Percentiles rank a stretch among this genome's conserved stretches.
Conservation (phyloP, 139 green algal species). For the Yamagishiella unicocca region DNA sequence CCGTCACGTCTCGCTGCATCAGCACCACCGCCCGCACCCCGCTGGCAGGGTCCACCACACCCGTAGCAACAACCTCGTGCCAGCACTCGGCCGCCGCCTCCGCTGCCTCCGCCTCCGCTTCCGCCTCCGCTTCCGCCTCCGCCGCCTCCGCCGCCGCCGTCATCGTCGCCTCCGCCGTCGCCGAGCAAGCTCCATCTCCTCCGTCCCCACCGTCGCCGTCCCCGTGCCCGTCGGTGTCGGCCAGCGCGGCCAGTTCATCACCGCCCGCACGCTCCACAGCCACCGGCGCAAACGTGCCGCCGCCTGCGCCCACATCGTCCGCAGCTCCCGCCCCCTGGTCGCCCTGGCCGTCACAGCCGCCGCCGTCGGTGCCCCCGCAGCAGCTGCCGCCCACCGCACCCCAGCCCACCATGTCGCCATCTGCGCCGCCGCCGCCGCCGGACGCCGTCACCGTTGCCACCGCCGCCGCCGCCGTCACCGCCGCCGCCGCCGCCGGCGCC, state of each 20-base stretch:
- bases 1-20: constrained; percentile 15
- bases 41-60: background rate
- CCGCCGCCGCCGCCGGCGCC: background rate
- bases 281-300: too few relatives aligned
- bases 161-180: background rate
- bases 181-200: too few relatives aligned
- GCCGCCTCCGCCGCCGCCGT: background rate
- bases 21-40: background rate
- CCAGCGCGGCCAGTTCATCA: background rate
- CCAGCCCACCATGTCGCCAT: background rate
- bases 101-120: background rate
- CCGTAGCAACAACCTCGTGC: constrained; percentile 9
- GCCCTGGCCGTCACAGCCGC: background rate
- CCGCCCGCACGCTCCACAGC: too few relatives aligned
- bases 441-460: background rate
- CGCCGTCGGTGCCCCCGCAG: background rate
- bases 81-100: constrained; percentile 1
- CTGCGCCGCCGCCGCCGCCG: background rate
- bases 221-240: background rate
- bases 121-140: background rate
- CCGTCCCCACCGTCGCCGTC: background rate
- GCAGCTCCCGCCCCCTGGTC: too few relatives aligned
- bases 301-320: too few relatives aligned
- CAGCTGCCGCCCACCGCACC: background rate
- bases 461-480: background rate